Base-by-base conservation (phyloP, 1,284 basidiomycete genomes). In the Sporisorium reilianum region DNA sequence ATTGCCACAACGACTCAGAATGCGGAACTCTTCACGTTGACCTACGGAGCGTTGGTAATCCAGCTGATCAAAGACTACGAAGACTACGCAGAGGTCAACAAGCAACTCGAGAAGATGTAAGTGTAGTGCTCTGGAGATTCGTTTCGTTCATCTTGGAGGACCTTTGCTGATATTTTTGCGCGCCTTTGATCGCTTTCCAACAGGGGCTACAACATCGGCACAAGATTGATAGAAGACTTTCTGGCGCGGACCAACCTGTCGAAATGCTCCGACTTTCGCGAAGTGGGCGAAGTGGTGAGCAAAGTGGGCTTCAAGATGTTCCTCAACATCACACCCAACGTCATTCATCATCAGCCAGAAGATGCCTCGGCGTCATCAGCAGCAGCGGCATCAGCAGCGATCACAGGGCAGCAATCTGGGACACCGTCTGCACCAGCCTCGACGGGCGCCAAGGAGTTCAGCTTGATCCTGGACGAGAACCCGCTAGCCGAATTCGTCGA, bases 1-100 rank as follows among this genome's bases (percentile, higher is more conserved):
- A n/a, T n/a, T n/a, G n/a, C n/a, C n/a, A n/a, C n/a, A n/a, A n/a
- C 46, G 5, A 14, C 5, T 10, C 50, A 81, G 78, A 99, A 97
- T 85, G 93, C 94, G 80, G 97, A 99, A 86, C 89, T 99, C 22
- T 99, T 99, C 86, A 92, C 95, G 4, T 86, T 99, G 68, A 99
- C 96, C 25, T 99, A 99, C 80, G 97, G 97, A 55, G 94, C 95
- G 18, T 89, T 99, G 50, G 97, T 99, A 53, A 94, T 98, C 38
- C 97, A 99, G 87, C 90, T 99, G 69, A 94, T 99, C 79, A 96
- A 98, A 85, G 97, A 99, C 86, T 99, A 98, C 83, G 96, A 99
- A 84, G 95, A 99, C 87, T 99, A 97, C 80, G 88, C 88, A 16
- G 93, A 96, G 85, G 89, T 90, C 59, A 90, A 90, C 86, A 87